Percentiles rank a stretch among this genome's conserved stretches.
Evolutionary conservation across 2,329 filamentous ascomycete species (phyloP).

Genomic region (Penicillium freii): DNA sequence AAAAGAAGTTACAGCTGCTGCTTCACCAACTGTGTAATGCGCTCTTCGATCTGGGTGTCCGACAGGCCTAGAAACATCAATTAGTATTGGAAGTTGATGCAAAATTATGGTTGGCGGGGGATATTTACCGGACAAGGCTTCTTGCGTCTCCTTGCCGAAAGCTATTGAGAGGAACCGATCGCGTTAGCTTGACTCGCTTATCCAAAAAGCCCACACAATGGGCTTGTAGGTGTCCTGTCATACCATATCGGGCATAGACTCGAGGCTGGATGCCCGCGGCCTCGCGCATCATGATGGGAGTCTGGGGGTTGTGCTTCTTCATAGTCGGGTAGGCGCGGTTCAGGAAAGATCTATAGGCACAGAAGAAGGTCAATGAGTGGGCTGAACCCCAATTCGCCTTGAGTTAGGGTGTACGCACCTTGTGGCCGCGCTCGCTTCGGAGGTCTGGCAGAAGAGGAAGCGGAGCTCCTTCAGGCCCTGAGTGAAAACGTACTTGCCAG

Average conservation of each 20-base stretch:
- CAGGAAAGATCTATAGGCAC: constrained; percentile 72
- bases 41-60: constrained; percentile 69
- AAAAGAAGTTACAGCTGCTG: constrained; percentile 35
- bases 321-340: constrained; percentile 91
- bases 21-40: constrained; percentile 63
- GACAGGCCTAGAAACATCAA: constrained; percentile 54
- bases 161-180: constrained; percentile 44
- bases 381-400: background rate
- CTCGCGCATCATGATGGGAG: constrained; percentile 92
- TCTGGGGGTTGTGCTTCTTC: constrained; percentile 98
- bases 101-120: background rate
- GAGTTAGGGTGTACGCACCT: constrained; percentile 59
- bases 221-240: constrained; percentile 27
- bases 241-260: constrained; percentile 92
- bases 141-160: constrained; percentile 66
- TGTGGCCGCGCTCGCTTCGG: constrained; percentile 81
- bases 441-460: constrained; percentile 95
- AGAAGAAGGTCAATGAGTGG: background rate
- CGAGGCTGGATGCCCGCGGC: constrained; percentile 78
- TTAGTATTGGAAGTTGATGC: constrained; percentile 12
- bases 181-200: constrained; percentile 16
- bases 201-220: background rate
- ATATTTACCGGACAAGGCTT: constrained; percentile 57
- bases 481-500: constrained; percentile 86
- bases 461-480: constrained; percentile 90